These are phyloP conservation scores for Clavispora phyllophila DNA, from an alignment of 805 yeast genomes.

Conservation along the genomic window DNA sequence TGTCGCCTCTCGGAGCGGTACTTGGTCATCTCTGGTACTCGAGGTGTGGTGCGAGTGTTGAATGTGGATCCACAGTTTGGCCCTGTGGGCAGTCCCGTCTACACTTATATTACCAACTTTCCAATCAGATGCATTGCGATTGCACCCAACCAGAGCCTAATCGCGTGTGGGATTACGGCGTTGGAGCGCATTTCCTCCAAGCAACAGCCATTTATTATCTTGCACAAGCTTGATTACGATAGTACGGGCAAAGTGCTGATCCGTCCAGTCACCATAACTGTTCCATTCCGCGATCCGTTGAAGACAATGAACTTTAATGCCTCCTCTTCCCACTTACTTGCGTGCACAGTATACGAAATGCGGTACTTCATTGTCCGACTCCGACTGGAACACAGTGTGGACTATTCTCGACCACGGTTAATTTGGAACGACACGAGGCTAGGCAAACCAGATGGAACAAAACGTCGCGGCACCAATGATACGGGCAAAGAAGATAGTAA, in stretches of 20 bases:
- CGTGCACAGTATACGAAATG: slow-evolving; percentile 74
- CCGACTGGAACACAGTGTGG: slow-evolving; percentile 42
- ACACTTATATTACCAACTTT: slow-evolving; percentile 63
- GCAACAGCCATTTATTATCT: slow-evolving; percentile 71
- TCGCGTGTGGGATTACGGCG: slow-evolving; percentile 82
- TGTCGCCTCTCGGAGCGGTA: slow-evolving; percentile 56
- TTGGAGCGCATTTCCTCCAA: slow-evolving; percentile 61
- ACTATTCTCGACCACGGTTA: slow-evolving; percentile 34
- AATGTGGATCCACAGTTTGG: slow-evolving; percentile 35
- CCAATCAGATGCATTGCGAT: slow-evolving; percentile 78
- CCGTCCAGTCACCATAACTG: slow-evolving; percentile 65
- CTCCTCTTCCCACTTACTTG: slow-evolving; percentile 64
- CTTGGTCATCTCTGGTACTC: slow-evolving; percentile 65
- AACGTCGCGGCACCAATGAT: slow-evolving; percentile 11
- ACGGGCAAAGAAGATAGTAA: slow-evolving; percentile 11
- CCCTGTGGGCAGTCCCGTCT: slow-evolving; percentile 54
- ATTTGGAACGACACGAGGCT: slow-evolving; percentile 30
- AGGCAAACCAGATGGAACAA: background rate
- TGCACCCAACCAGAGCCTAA: slow-evolving; percentile 54
- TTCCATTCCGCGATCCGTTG: slow-evolving; percentile 85
- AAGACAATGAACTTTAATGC: slow-evolving; percentile 68
- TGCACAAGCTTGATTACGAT: slow-evolving; percentile 37
- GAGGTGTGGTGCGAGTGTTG: slow-evolving; percentile 64
- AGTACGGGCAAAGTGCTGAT: slow-evolving; percentile 9
- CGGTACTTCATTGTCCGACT: slow-evolving; percentile 73